A percentile compares a stretch with the other conserved stretches of the same genome.
These are phyloP conservation scores for Mycena maculata DNA, from an alignment of 768 basidiomycete species.

Conservation along the genomic window DNA sequence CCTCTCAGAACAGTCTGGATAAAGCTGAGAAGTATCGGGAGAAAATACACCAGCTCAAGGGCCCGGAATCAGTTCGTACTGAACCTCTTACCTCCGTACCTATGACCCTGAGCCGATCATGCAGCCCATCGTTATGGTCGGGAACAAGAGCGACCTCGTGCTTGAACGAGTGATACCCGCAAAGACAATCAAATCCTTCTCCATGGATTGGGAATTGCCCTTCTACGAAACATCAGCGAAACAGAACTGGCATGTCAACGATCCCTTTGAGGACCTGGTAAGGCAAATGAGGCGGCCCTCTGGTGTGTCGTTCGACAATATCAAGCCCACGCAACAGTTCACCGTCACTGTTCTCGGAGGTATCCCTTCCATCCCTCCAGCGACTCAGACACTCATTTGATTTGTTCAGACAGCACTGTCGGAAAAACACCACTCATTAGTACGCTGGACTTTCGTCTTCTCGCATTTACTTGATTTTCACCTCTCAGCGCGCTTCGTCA, in stretches of 20 bases:
- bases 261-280: constrained; percentile 81
- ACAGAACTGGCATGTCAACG: constrained; percentile 79
- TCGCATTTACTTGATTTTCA: not conserved
- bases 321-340: not conserved
- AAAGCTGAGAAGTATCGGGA: constrained; percentile 84
- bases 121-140: constrained; percentile 85
- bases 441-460: not conserved
- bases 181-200: constrained; percentile 69
- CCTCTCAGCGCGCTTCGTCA: not conserved
- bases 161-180: constrained; percentile 82
- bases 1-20: constrained; percentile 80
- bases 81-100: not conserved
- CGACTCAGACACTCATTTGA: not conserved
- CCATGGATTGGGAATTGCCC: constrained; percentile 71
- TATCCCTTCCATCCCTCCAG: not conserved
- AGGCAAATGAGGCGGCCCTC: constrained; percentile 63
- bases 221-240: constrained; percentile 91
- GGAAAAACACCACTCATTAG: constrained; percentile 3
- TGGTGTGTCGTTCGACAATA: not conserved
- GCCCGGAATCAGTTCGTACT: constrained; percentile 64
- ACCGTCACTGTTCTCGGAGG: not conserved
- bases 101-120: constrained; percentile 7
- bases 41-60: constrained; percentile 83
- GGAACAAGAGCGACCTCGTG: constrained; percentile 83
- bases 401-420: not conserved